Conservation (phyloP, 108 stramenopile species). For the Cyclotella sp. region DNA sequence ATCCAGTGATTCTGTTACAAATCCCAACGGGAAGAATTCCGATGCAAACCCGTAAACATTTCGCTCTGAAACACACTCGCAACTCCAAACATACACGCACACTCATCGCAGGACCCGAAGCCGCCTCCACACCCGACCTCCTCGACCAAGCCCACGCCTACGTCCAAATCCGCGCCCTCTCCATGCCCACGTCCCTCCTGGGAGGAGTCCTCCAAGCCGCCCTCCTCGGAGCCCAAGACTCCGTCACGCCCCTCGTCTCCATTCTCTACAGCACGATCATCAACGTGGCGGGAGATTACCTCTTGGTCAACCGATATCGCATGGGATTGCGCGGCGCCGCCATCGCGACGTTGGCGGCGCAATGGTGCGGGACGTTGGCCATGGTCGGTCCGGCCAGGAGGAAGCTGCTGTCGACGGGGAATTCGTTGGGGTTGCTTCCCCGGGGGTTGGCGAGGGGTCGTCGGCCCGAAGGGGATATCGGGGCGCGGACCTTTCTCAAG, state of each 20-base stretch:
- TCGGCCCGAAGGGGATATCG: constrained; percentile 47
- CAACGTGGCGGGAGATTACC: constrained; percentile 77
- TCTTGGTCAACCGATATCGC: constrained; percentile 64
- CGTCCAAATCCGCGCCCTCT: constrained; percentile 83
- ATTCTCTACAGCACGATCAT: constrained; percentile 75
- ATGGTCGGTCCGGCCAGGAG: constrained; percentile 71
- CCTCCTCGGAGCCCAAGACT: constrained; percentile 84
- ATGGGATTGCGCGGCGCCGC: constrained; percentile 87
- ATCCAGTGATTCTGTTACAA: no score
- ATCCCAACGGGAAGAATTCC: no score
- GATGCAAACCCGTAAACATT: no score
- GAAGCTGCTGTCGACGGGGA: constrained; percentile 45
- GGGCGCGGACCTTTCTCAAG: constrained; percentile 62
- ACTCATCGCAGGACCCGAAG: constrained; percentile 56
- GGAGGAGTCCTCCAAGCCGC: constrained; percentile 84
- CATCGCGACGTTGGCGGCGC: constrained; percentile 79
- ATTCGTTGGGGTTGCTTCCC: constrained; percentile 34
- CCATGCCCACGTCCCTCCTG: constrained; percentile 83
- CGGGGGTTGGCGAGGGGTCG: constrained; percentile 26
- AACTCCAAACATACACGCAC: background rate
- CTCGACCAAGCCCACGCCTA: constrained; percentile 57
- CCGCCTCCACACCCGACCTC: constrained; percentile 65
- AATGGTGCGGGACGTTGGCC: constrained; percentile 75
- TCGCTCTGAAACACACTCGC: no score
- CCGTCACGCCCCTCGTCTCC: constrained; percentile 82